Evolutionary conservation across 495 filamentous ascomycete species (phyloP).

Genomic region (Halenospora varia): DNA sequence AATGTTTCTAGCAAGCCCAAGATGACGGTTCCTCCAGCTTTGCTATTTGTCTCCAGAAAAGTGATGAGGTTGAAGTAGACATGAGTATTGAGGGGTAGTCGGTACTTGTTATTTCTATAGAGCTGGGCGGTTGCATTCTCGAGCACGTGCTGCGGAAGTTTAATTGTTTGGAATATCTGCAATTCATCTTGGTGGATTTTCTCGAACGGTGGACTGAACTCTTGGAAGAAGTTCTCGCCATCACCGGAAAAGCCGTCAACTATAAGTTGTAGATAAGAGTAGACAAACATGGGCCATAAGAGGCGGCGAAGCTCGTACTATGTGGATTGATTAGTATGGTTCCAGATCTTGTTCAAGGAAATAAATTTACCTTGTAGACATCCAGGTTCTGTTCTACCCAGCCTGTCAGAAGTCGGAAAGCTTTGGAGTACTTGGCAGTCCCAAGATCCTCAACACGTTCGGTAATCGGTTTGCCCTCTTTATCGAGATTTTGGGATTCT

Average conservation of each 20-base stretch:
- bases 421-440: slow-evolving; percentile 68
- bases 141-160: slow-evolving; percentile 69
- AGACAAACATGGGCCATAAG: slow-evolving; percentile 89
- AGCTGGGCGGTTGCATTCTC: slow-evolving; percentile 68
- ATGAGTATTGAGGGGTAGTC: slow-evolving; percentile 76
- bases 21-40: slow-evolving; percentile 73
- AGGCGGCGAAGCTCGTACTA: slow-evolving; percentile 84
- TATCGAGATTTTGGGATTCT: slow-evolving; percentile 78
- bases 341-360: not conserved
- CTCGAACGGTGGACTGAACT: slow-evolving; percentile 65
- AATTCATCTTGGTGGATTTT: slow-evolving; percentile 74
- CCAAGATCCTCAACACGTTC: slow-evolving; percentile 59
- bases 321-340: slow-evolving; percentile 27
- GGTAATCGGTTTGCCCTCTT: slow-evolving; percentile 68
- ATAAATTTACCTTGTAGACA: slow-evolving; percentile 74
- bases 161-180: slow-evolving; percentile 60
- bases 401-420: slow-evolving; percentile 64
- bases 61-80: slow-evolving; percentile 76
- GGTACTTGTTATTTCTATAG: slow-evolving; percentile 80
- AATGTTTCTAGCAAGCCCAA: slow-evolving; percentile 68
- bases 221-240: slow-evolving; percentile 63
- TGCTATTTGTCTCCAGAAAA: slow-evolving; percentile 79
- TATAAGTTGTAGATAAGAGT: slow-evolving; percentile 84
- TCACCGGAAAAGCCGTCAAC: slow-evolving; percentile 44
- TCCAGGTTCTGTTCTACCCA: slow-evolving; percentile 91